Base-by-base conservation (phyloP, 352 stramenopile species). In the Pythium rishiriense region DNA sequence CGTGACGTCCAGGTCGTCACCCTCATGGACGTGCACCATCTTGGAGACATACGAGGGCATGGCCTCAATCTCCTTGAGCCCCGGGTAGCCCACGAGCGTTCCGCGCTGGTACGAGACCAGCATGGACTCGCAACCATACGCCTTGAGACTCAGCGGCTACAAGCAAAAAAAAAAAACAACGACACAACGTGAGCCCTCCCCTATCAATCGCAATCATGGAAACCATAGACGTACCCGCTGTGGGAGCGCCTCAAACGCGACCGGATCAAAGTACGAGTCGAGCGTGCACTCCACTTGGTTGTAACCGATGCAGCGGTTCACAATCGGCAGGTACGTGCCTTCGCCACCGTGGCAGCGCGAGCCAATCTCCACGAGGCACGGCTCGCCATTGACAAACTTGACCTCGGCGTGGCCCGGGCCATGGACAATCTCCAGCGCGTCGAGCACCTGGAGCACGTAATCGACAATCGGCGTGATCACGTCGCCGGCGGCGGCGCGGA, bases 281-380 rank as follows among this genome's bases (percentile, higher is more conserved):
- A 95, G 73, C 42, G 92, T 93, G 28, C 72, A 82, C 33, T 97
- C 90, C 15, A 98, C 88, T 66, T 98, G 94, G 68, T 94, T 97
- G 79, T 98, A 98, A 31, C 87, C 87, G 31, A 94, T 91, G 81
- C 79, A 98, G 33, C 79, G 85, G 50, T 78, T 81, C 10, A 93
- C 89, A 49, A 98, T 92, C 0, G 91, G 87, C 33, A 94, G 52
- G 76, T 97, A 98, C 46, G 87, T 96, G 53, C 93, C 96, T 73
- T 98, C 94, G 45, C 92, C 96, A 41, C 96, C 96, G 72, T 98
- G 96, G 64, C 92, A 97, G 47, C 96, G 88, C 52, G 93, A 85
- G 37, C 97, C 97, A 64, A 98, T 97, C 80, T 98, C 94, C 8
- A 99, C 91, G 10, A 99, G 79, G 73, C 94, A 98, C 11, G 93